Evolutionary conservation across 306 rosid genomes (phyloP), one percentile per base, ranked within the genome.

Genomic region (Prunus davidiana): DNA sequence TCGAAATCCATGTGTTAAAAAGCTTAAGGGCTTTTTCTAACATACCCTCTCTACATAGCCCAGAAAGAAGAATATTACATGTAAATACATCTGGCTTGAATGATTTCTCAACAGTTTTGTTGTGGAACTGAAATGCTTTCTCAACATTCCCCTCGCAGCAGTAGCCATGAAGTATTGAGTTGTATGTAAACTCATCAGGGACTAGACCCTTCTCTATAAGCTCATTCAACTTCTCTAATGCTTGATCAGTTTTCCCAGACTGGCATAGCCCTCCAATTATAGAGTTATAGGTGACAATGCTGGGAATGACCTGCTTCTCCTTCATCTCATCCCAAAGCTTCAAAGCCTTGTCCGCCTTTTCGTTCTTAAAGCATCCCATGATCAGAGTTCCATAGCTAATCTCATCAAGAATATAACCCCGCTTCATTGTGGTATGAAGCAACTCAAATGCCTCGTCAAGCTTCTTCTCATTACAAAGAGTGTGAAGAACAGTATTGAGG

Each of bases 321-420:
- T 89, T 89, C 96, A 94, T 88, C 84, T 83, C 91, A 74, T 88
- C 84, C 97, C 98, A 94, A 64, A 94, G 88, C 81, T 85, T 80
- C 69, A 92, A 73, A 15, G 95, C 97, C 82, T 52, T 84, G 46
- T 79, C 87, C 32, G 24, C 83, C 64, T 75, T 81, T 45, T 85
- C 86, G 58, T 78, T 84, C 82, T 86, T 90, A 80, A 90, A 87
- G 90, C 89, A 90, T 66, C 97, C 98, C 85, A 80, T 83, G 67
- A 94, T 90, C 57, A 92, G 85, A 77, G 93, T 90, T 78, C 97
- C 98, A 82, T 90, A 94, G 34, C 89, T 92, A 58, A 92, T 93
- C 84, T 89, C 95, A 64, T 94, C 89, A 77, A 92, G 80, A 78
- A 90, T 81, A 86, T 94, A 94, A 73, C 98, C 98, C 67, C 91